A percentile compares a stretch with the other conserved stretches of the same genome.
Evolutionary conservation across 345 rosid genomes (phyloP).

Genomic region (Dipteronia dyeriana): DNA sequence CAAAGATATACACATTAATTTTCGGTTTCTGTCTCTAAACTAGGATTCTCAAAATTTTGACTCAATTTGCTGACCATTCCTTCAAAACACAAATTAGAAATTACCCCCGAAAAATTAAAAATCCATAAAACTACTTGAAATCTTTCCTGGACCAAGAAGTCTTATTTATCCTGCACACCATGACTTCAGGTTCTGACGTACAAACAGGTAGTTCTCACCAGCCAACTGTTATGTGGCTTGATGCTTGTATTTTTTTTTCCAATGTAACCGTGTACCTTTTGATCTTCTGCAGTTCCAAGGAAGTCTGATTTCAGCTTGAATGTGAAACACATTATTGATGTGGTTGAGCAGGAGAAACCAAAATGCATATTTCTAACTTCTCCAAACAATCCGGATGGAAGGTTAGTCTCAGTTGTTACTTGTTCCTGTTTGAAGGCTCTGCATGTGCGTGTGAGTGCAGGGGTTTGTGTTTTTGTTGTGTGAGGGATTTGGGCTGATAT

Average conservation of each 20-base stretch:
- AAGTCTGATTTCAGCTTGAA: conserved; percentile 87
- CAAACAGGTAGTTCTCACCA: neutral
- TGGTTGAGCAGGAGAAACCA: conserved; percentile 68
- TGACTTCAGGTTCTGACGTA: neutral
- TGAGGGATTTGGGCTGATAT: neutral
- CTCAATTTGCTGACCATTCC: neutral
- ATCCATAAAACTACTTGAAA: neutral
- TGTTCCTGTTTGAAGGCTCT: neutral
- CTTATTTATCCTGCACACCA: neutral
- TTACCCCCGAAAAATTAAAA: neutral
- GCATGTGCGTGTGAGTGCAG: neutral
- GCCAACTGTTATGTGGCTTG: neutral
- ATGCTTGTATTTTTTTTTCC: neutral
- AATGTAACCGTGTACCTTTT: neutral
- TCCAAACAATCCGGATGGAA: conserved; percentile 98
- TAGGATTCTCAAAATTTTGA: neutral
- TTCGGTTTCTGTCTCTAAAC: neutral
- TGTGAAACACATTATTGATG: conserved; percentile 69
- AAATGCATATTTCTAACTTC: conserved; percentile 95
- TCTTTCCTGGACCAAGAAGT: neutral
- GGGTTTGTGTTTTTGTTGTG: neutral
- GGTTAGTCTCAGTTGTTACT: conserved; percentile 39
- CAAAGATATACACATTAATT: neutral
- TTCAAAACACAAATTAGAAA: neutral
- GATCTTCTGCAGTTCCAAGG: conserved; percentile 59